These are phyloP conservation scores for Aspergillus sp. DNA, from an alignment of 2,329 filamentous ascomycete genomes.

Conservation along the genomic window DNA sequence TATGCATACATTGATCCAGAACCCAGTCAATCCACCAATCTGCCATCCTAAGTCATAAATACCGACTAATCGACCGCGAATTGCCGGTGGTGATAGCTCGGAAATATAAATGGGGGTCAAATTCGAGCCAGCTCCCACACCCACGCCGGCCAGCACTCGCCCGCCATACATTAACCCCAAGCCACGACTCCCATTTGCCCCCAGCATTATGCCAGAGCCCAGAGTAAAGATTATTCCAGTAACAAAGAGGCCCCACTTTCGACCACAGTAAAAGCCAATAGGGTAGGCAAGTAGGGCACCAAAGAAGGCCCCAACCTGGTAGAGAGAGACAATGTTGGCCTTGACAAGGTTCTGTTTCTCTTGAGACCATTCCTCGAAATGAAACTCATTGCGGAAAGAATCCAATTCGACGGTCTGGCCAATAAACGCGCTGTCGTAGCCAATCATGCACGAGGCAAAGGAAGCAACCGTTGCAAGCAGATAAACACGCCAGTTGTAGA, in stretches of 20 bases:
- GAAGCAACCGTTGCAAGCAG: conserved; percentile 55
- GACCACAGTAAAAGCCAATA: conserved; percentile 66
- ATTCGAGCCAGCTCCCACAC: conserved; percentile 57
- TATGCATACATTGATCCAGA: conserved; percentile 48
- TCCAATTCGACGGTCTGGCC: conserved; percentile 71
- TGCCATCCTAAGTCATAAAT: conserved; percentile 60
- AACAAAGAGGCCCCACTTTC: conserved; percentile 62
- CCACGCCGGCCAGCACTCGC: conserved; percentile 59
- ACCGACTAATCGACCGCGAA: conserved; percentile 59
- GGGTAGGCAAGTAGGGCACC: conserved; percentile 69
- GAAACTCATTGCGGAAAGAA: conserved; percentile 69
- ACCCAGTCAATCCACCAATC: conserved; percentile 51
- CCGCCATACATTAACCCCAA: conserved; percentile 62
- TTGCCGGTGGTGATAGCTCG: conserved; percentile 58
- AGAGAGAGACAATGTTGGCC: conserved; percentile 76
- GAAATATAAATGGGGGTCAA: conserved; percentile 62
- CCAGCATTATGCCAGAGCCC: conserved; percentile 72
- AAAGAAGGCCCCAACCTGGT: conserved; percentile 82
- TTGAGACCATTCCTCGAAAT: conserved; percentile 52
- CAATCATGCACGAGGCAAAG: conserved; percentile 60
- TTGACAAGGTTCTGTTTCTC: conserved; percentile 53
- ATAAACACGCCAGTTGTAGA: conserved; percentile 63
- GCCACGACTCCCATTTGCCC: conserved; percentile 60
- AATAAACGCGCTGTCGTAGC: conserved; percentile 73
- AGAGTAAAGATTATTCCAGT: conserved; percentile 66